These are phyloP conservation scores for Coniella lustricola DNA, from an alignment of 2,329 filamentous ascomycete species.

Conservation along the genomic window DNA sequence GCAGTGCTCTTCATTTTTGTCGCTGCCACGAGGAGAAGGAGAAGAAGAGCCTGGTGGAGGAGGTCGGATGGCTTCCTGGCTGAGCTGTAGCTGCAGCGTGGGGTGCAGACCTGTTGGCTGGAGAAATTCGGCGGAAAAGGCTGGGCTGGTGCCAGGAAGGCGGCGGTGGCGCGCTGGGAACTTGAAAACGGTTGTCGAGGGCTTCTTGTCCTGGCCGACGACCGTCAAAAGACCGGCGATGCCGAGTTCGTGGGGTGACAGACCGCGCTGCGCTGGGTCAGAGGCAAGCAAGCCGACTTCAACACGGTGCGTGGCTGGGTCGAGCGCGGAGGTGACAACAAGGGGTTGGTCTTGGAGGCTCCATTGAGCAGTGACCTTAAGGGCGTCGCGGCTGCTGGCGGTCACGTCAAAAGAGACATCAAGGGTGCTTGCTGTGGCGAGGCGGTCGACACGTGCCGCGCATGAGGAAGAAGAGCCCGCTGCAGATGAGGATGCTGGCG, in stretches of 20 bases:
- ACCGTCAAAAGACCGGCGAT: conserved; percentile 74
- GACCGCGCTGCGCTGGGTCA: conserved; percentile 49
- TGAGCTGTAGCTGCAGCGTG: conserved; percentile 62
- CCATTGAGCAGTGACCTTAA: conserved; percentile 63
- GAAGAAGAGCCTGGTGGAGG: too few relatives aligned
- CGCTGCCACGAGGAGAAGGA: conserved; percentile 20
- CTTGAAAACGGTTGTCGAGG: conserved; percentile 72
- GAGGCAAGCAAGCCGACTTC: conserved; percentile 72
- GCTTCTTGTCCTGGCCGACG: conserved; percentile 64
- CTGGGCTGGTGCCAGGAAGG: conserved; percentile 27
- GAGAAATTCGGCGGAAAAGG: conserved; percentile 59
- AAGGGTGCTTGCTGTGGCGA: conserved; percentile 52
- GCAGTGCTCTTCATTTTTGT: conserved; percentile 51
- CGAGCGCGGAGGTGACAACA: conserved; percentile 30
- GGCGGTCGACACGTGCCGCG: conserved; percentile 33
- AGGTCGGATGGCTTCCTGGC: conserved; percentile 34
- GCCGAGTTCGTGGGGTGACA: conserved; percentile 66
- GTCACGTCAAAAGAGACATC: conserved; percentile 68
- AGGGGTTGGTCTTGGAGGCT: conserved; percentile 36
- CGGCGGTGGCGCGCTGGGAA: conserved; percentile 74
- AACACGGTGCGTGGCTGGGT: conserved; percentile 42
- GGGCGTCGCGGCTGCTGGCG: conserved; percentile 45
- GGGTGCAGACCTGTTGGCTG: conserved; percentile 77
- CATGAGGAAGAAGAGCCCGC: conserved; percentile 40
- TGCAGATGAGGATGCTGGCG: conserved; percentile 15